A percentile compares a stretch with the other conserved stretches of the same genome.
phyloP scores from a whole-genome alignment of 495 filamentous ascomycete species.

The Podospora conica region DNA sequence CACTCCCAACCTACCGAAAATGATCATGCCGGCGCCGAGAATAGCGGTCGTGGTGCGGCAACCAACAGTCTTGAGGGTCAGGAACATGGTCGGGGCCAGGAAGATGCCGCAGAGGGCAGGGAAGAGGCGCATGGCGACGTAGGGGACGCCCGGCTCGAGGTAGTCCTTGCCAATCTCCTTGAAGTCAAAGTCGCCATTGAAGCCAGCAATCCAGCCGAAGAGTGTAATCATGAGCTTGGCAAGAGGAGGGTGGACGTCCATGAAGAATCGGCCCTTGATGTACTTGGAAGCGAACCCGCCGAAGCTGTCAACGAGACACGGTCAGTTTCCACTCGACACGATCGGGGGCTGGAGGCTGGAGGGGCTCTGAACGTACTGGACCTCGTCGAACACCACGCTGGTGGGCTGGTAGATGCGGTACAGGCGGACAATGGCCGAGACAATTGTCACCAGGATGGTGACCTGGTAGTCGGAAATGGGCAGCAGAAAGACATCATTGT shows the following conservation, averaged over 20 bases:
- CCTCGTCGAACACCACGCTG: conserved; percentile 98
- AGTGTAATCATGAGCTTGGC: conserved; percentile 94
- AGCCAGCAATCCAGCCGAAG: conserved; percentile 91
- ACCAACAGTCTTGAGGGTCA: conserved; percentile 86
- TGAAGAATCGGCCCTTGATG: conserved; percentile 97
- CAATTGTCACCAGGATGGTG: conserved; percentile 61
- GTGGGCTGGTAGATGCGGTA: conserved; percentile 95
- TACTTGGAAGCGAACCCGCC: conserved; percentile 97
- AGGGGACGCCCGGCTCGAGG: conserved; percentile 86
- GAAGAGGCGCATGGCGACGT: conserved; percentile 94
- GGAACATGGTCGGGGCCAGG: conserved; percentile 83
- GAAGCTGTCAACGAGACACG: conserved; percentile 55
- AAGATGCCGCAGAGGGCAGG: conserved; percentile 83
- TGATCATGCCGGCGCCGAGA: conserved; percentile 76
- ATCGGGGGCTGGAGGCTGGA: not conserved
- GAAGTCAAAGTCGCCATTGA: conserved; percentile 94
- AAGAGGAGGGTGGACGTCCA: conserved; percentile 98
- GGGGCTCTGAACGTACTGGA: conserved; percentile 61
- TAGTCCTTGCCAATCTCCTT: conserved; percentile 99
- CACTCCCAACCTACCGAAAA: conserved; percentile 62
- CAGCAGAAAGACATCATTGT: conserved; percentile 69
- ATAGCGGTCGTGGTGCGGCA: conserved; percentile 78
- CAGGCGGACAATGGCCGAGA: conserved; percentile 74
- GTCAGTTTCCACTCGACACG: conserved; percentile 16
- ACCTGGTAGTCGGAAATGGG: conserved; percentile 75